Evolutionary conservation across 192 early-diverging fungal genomes (phyloP), one percentile per base, ranked within the genome.

Genomic region (Entomortierella parvispora): DNA sequence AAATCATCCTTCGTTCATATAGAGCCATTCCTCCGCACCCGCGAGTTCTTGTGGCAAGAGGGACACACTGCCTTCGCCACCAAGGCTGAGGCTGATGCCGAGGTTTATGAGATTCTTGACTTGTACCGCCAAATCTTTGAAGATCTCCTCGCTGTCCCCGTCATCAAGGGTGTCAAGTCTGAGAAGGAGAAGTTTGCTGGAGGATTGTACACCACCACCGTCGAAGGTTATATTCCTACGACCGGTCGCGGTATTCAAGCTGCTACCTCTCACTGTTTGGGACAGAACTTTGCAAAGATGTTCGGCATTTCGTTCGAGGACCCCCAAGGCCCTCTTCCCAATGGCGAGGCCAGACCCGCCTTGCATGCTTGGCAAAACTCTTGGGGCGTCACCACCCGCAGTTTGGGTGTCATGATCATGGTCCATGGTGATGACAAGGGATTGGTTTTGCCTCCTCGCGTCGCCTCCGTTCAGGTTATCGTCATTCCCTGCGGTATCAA

Each of bases 241-340:
- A 97, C 96, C 4, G 98, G 98, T 28, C 95, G 98, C 71, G 98
- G 92, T 57, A 97, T 99, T 69, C 98, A 99, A 84, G 98, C 93
- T 51, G 98, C 92, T 48, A 99, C 98, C 8, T 98, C 96, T 63
- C 98, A 99, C 86, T 95, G 93, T 72, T 87, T 99, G 74, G 98
- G 98, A n/a, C 97, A 99, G 87, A 99, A 99, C 90, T 99, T 99
- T 81, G 91, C 95, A 54, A 99, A 97, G 82, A 99, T 99, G 98
- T 99, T 99, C 81, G 88, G 95, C 68, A 94, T 99, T 53, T 82
- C 89, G 14, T 87, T 98, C 31, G 94, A 98, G 82, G 93, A 96
- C 72, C 94, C 96, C 60, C 87, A 89, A 43, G 84, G 85, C 17
- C 71, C 81, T 29, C 62, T 78, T 14, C 68, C 66, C 17, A 83